Percentiles rank a stretch among this genome's conserved stretches.
Conservation (phyloP, 1,284 basidiomycete genomes). For the Kwoniella shivajii region DNA sequence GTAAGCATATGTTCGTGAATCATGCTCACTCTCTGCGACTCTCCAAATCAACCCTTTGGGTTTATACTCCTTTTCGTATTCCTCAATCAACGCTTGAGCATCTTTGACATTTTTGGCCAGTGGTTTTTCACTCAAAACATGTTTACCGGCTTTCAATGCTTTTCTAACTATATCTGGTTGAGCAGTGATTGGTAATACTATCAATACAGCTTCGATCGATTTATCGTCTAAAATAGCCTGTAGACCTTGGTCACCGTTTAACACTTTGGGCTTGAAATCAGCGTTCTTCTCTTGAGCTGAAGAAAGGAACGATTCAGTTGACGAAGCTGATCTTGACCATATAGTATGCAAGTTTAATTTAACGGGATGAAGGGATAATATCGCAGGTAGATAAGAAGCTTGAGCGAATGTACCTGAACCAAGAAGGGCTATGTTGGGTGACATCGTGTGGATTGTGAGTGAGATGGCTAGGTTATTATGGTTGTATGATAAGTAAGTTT, state of each 20-base stretch:
- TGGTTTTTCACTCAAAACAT: constrained; percentile 78
- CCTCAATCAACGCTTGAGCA: constrained; percentile 66
- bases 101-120: constrained; percentile 69
- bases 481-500: background rate
- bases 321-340: constrained; percentile 74
- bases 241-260: constrained; percentile 63
- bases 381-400: constrained; percentile 69
- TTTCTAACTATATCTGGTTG: constrained; percentile 70
- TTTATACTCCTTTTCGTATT: constrained; percentile 66
- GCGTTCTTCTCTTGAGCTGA: constrained; percentile 4
- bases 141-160: constrained; percentile 67
- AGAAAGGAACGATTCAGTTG: constrained; percentile 54
- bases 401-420: constrained; percentile 49
- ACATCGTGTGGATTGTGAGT: constrained; percentile 14
- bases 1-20: background rate
- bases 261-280: constrained; percentile 50
- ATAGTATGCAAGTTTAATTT: constrained; percentile 62
- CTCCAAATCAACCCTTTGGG: constrained; percentile 75
- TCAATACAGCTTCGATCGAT: constrained; percentile 71
- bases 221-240: constrained; percentile 66
- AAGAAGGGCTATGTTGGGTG: constrained; percentile 43
- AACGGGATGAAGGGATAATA: constrained; percentile 55
- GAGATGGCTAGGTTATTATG: too few relatives aligned
- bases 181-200: constrained; percentile 73
- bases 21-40: constrained; percentile 70